Conservation (phyloP, 106 monocot species). For the Dendrobium officinale region DNA sequence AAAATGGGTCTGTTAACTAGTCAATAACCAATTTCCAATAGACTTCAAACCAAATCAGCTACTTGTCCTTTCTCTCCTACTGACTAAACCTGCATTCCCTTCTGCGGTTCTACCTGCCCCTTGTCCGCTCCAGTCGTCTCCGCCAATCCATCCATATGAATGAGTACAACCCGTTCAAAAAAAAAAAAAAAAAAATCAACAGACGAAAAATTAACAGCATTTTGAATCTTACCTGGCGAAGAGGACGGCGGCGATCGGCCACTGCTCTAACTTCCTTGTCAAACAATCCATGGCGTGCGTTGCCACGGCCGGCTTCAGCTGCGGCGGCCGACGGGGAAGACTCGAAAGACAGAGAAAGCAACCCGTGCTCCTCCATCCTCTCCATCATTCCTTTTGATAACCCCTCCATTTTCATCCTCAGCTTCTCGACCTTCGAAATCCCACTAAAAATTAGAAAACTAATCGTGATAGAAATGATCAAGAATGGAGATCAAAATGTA, state of each 20-base stretch:
- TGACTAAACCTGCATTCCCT: neutral
- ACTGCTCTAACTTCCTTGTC: neutral
- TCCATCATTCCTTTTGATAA: constrained; percentile 63
- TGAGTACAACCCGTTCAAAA: neutral
- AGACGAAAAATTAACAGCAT: too few species aligned
- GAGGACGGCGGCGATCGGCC: neutral
- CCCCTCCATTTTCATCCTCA: constrained; percentile 74
- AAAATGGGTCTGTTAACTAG: too few species aligned
- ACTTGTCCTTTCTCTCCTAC: neutral
- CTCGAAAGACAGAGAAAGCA: constrained; percentile 14
- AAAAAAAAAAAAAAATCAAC: neutral
- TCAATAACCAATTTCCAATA: neutral
- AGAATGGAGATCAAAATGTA: neutral
- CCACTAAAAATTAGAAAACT: neutral
- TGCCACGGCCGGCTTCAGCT: too few species aligned
- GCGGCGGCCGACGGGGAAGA: neutral
- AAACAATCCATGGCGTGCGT: neutral
- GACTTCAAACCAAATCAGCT: neutral
- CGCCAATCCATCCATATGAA: neutral
- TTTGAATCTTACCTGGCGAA: constrained; percentile 2
- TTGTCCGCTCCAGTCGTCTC: neutral
- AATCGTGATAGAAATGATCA: neutral
- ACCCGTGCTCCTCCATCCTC: constrained; percentile 39
- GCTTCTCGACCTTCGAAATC: constrained; percentile 45
- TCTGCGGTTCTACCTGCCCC: neutral